phyloP scores from a whole-genome alignment of 2,329 filamentous ascomycete species.

The Monosporascus cannonballus region DNA sequence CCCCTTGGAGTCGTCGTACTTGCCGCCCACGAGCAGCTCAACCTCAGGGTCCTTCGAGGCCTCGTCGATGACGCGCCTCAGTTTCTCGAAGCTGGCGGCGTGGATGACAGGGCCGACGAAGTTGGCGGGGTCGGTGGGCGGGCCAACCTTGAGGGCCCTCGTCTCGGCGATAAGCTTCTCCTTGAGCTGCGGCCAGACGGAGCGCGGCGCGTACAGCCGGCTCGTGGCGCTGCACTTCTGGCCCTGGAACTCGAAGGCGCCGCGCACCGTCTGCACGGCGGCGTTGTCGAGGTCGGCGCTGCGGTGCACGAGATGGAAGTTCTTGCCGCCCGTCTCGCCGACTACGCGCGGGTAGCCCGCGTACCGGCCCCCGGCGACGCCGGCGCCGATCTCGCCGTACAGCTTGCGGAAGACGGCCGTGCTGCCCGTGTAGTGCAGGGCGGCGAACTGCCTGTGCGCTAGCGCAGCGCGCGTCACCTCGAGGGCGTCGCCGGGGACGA shows the following conservation, averaged over 20 bases:
- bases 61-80: slow-evolving; percentile 68
- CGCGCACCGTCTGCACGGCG: slow-evolving; percentile 74
- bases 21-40: slow-evolving; percentile 68
- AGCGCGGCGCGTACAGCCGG: slow-evolving; percentile 70
- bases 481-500: slow-evolving; percentile 81
- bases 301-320: slow-evolving; percentile 79
- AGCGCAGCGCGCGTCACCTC: slow-evolving; percentile 76
- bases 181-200: slow-evolving; percentile 67
- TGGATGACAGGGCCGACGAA: slow-evolving; percentile 89
- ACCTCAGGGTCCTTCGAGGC: slow-evolving; percentile 72
- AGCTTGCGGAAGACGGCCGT: slow-evolving; percentile 85
- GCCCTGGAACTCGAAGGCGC: slow-evolving; percentile 85
- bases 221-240: slow-evolving; percentile 89
- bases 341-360: slow-evolving; percentile 81
- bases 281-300: slow-evolving; percentile 75
- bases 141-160: slow-evolving; percentile 63
- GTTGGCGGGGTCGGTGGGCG: slow-evolving; percentile 63
- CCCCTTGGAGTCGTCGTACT: slow-evolving; percentile 69
- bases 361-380: slow-evolving; percentile 77
- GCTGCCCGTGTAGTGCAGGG: slow-evolving; percentile 93
- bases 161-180: slow-evolving; percentile 62
- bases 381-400: slow-evolving; percentile 78
- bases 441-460: slow-evolving; percentile 72
- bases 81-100: slow-evolving; percentile 72
- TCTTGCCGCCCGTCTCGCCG: slow-evolving; percentile 89